Evolutionary conservation across 495 filamentous ascomycete species (phyloP), one percentile per base, ranked within the genome.

Genomic region (Aspergillus indologenus): DNA sequence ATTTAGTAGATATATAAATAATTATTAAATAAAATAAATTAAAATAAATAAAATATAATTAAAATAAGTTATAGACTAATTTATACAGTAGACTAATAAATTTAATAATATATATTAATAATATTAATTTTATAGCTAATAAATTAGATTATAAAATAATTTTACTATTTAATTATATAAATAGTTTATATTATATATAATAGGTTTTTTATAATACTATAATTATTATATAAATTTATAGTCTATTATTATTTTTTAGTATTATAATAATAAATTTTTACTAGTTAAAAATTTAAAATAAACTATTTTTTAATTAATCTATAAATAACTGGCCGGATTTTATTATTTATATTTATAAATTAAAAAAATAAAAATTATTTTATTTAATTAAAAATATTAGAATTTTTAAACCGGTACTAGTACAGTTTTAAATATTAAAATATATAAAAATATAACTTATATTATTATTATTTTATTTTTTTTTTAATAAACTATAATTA

Each of bases 221-320:
- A 29, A 29, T 9, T 29, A 29, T 29, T 29, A 29, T 29, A 18
- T 29, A 56, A 31, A 9, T 48, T 47, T 56, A 47, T 26, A 23
- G 23, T 56, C 24, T 56, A 24, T 31, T 47, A 45, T 22, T 55
- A 55, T 9, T 29, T 29, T 29, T 29, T 29, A 29, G 3, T 29
- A 29, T 9, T 29, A 29, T 29, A 49, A 17, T 57, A 51, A 43
- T 43, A 51, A 58, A 51, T 24, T 17, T 23, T 42, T 26, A 52
- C 21, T 50, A 40, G 23, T 23, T 58, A 58, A 23, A 18, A 12
- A 51, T 34, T 24, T 21, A 17, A 17, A 50, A 51, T 51, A 58
- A 51, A 6, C 26, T 51, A 22, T 51, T 51, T 21, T 58, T 22
- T 51, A 14, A 51, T 29, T 40, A 43, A 51, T 58, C 34, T 48